Conservation (phyloP, 2,329 filamentous ascomycete species). For the Exophiala bonariae region DNA sequence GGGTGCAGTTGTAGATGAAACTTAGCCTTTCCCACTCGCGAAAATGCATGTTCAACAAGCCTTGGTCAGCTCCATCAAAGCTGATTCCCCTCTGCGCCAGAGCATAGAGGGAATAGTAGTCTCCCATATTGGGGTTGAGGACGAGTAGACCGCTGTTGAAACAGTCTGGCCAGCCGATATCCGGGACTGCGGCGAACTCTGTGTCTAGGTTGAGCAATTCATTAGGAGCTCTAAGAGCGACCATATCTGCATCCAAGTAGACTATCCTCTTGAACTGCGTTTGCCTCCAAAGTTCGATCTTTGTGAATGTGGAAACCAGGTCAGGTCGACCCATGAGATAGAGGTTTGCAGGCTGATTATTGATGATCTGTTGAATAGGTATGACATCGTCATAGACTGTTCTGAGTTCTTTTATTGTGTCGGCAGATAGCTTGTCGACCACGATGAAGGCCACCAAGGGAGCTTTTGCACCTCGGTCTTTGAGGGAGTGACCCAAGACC, state of each 20-base stretch:
- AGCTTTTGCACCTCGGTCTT: conserved; percentile 83
- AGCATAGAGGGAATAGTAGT: conserved; percentile 80
- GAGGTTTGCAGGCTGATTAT: conserved; percentile 75
- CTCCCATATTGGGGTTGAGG: conserved; percentile 78
- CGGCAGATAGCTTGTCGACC: conserved; percentile 71
- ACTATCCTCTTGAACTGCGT: conserved; percentile 88
- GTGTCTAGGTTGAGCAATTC: conserved; percentile 76
- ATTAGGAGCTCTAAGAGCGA: conserved; percentile 86
- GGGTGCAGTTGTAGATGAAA: conserved; percentile 97
- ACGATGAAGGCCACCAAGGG: conserved; percentile 85
- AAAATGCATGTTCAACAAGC: conserved; percentile 93
- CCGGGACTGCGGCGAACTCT: conserved; percentile 73
- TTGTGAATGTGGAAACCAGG: conserved; percentile 90
- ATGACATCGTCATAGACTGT: conserved; percentile 85
- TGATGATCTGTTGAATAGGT: conserved; percentile 77
- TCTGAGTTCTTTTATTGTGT: conserved; percentile 76
- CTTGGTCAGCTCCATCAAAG: conserved; percentile 96
- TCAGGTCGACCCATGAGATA: conserved; percentile 90
- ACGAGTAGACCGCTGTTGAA: conserved; percentile 99
- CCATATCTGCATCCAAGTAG: conserved; percentile 90
- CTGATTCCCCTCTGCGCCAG: conserved; percentile 85
- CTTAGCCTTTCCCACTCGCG: conserved; percentile 81
- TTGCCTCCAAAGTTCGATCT: conserved; percentile 91
- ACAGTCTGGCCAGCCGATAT: conserved; percentile 96
- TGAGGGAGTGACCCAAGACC: conserved; percentile 89